phyloP scores from a whole-genome alignment of 2,329 filamentous ascomycete genomes.

The Penicillium sp. region DNA sequence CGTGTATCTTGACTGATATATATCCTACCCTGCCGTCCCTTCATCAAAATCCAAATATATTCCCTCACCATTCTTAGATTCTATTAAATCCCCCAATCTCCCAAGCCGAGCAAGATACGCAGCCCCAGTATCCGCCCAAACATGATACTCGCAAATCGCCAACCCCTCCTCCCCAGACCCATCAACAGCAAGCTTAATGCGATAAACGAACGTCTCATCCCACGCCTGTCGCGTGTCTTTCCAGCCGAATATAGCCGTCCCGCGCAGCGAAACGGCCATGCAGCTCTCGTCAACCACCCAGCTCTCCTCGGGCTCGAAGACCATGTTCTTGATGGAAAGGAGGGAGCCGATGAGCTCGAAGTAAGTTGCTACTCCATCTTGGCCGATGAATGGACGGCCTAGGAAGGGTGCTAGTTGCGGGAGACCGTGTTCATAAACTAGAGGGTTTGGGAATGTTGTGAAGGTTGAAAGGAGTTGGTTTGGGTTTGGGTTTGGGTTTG shows the following conservation, averaged over 20 bases:
- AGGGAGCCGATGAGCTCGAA: conserved; percentile 34
- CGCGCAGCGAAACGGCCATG: conserved; percentile 35
- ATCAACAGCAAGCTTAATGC: conserved; percentile 36
- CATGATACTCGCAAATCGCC: conserved; percentile 41
- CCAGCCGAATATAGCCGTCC: conserved; percentile 35
- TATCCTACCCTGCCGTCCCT: not conserved
- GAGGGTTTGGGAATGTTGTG: conserved; percentile 27
- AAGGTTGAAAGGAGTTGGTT: conserved; percentile 36
- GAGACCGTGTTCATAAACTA: conserved; percentile 43
- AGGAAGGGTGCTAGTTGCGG: conserved; percentile 42
- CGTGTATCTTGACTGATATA: not conserved
- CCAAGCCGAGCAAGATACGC: conserved; percentile 41
- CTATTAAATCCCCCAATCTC: conserved; percentile 11
- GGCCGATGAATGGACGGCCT: conserved; percentile 41
- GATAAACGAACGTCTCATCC: conserved; percentile 44
- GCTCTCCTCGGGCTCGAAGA: conserved; percentile 34
- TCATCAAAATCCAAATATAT: not conserved
- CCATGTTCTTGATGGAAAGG: conserved; percentile 38
- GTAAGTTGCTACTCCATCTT: conserved; percentile 35
- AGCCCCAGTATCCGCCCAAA: conserved; percentile 48
- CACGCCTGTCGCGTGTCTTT: conserved; percentile 37
- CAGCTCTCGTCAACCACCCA: conserved; percentile 40
- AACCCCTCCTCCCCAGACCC: conserved; percentile 5
- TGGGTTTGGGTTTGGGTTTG: conserved; percentile 21
- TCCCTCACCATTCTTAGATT: not conserved